Percentiles rank a stretch among this genome's conserved stretches.
phyloP scores from a whole-genome alignment of 768 basidiomycete species.

The Rhodocollybia butyracea region DNA sequence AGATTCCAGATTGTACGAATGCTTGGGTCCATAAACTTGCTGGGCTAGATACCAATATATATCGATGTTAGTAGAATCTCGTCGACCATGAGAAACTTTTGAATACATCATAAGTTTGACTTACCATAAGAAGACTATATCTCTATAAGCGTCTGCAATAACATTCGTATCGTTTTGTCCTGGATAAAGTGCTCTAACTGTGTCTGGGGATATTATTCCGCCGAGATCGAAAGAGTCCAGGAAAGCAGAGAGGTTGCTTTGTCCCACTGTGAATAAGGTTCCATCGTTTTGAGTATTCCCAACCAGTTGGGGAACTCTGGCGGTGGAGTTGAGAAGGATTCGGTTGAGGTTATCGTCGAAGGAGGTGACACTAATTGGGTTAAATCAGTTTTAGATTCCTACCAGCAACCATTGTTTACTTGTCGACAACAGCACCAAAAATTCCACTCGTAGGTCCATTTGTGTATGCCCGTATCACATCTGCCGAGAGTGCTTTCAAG shows the following conservation, averaged over 20 bases:
- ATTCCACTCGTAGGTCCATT: background rate
- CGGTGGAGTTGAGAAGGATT: background rate
- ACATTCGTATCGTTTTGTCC: background rate
- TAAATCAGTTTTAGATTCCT: background rate
- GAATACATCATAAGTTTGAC: background rate
- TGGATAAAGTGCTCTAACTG: background rate
- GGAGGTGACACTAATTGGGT: background rate
- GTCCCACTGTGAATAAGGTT: background rate
- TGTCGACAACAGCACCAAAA: background rate
- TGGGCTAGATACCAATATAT: slow-evolving; percentile 3
- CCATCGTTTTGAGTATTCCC: background rate
- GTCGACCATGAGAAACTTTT: slow-evolving; percentile 8
- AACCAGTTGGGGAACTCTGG: background rate
- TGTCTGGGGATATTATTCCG: background rate
- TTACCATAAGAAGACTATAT: background rate
- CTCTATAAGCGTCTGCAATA: background rate
- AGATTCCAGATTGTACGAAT: background rate
- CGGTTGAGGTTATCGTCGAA: background rate
- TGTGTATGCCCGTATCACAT: background rate
- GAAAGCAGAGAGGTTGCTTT: background rate
- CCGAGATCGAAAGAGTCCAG: background rate
- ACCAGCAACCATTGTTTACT: background rate
- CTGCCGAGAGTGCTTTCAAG: background rate
- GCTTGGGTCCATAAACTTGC: slow-evolving; percentile 9
- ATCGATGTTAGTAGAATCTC: background rate